Percentiles rank a stretch among this genome's conserved stretches.
Evolutionary conservation across 106 monocot genomes (phyloP).

Genomic region (Platanthera guangdongensis): DNA sequence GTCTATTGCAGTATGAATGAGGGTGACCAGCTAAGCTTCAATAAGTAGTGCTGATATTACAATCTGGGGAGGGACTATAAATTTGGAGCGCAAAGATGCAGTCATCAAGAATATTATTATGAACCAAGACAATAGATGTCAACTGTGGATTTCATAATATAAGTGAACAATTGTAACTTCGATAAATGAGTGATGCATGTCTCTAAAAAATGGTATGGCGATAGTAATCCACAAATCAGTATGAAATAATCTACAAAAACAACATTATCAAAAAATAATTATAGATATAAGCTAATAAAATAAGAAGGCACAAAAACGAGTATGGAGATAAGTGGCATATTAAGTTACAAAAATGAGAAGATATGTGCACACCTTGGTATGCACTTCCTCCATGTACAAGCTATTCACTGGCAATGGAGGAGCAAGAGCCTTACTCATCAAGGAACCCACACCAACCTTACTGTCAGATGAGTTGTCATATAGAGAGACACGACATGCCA

Average conservation of each 20-base stretch:
- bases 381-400: constrained; percentile 96
- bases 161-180: not conserved
- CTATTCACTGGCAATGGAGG: constrained; percentile 76
- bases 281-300: not conserved
- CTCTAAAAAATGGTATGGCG: not conserved
- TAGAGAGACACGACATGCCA: constrained; percentile 77
- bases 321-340: not conserved
- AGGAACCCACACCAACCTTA: constrained; percentile 85
- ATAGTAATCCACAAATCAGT: not conserved
- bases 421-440: constrained; percentile 71
- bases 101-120: not conserved
- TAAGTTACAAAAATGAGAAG: not conserved
- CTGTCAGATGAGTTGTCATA: constrained; percentile 70
- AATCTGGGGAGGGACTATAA: not conserved
- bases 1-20: not conserved
- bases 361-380: constrained; percentile 56
- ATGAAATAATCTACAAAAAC: too few species aligned
- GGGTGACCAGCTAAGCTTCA: not conserved
- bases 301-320: not conserved
- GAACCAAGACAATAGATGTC: not conserved
- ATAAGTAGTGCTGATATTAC: not conserved
- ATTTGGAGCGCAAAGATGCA: not conserved
- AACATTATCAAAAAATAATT: too few species aligned
- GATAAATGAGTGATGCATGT: not conserved
- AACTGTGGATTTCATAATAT: not conserved